Percentiles rank a stretch among this genome's conserved stretches.
phyloP scores from a whole-genome alignment of 2,329 filamentous ascomycete species.

The Pezicula neosporulosa region DNA sequence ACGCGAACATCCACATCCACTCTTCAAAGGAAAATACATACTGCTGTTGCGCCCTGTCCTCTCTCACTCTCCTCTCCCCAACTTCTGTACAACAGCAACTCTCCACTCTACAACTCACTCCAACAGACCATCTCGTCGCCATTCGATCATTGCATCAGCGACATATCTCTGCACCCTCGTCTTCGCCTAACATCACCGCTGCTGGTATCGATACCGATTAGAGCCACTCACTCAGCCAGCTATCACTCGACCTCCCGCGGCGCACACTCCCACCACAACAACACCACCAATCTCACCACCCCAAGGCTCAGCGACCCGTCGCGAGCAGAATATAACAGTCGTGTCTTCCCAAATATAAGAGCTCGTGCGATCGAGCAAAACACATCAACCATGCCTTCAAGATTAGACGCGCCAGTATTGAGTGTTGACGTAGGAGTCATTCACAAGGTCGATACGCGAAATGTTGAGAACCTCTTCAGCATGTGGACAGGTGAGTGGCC shows the following conservation, averaged over 20 bases:
- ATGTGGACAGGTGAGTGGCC: slow-evolving; percentile 85
- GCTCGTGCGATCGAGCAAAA: slow-evolving; percentile 28
- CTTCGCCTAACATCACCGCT: neutral
- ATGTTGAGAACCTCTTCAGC: slow-evolving; percentile 89
- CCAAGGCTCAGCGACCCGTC: slow-evolving; percentile 22
- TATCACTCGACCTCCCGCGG: neutral
- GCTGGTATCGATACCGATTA: neutral
- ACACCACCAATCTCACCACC: neutral
- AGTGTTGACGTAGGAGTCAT: slow-evolving; percentile 90
- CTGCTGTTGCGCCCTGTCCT: too few species aligned
- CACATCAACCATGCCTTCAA: slow-evolving; percentile 66
- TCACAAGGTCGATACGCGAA: slow-evolving; percentile 90
- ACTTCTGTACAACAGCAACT: neutral
- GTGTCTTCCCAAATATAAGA: slow-evolving; percentile 21
- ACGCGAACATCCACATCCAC: slow-evolving; percentile 13
- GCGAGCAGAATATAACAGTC: slow-evolving; percentile 23
- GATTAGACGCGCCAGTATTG: slow-evolving; percentile 80
- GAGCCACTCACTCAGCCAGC: neutral
- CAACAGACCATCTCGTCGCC: neutral
- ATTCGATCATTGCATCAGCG: too few species aligned
- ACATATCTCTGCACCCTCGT: neutral
- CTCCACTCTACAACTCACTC: neutral
- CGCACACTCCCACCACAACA: neutral
- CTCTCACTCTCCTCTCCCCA: too few species aligned
- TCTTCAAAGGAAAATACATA: slow-evolving; percentile 1